Evolutionary conservation across 164 flowering plant species (phyloP).

Genomic region (Stephania cephalantha): DNA sequence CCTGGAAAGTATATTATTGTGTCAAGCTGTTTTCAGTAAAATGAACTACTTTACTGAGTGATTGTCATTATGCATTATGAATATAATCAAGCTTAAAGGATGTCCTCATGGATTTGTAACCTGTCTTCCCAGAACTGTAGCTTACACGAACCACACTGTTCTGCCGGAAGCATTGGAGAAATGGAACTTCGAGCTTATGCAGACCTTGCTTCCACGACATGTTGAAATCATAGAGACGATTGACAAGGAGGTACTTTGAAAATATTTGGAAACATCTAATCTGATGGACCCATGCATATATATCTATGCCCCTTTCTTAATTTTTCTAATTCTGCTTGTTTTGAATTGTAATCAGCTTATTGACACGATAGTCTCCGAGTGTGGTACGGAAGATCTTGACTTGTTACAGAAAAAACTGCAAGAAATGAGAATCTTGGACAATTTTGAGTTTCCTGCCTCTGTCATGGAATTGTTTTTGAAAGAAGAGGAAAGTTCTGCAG

Average conservation of each 20-base stretch:
- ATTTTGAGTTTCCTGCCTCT: slow-evolving; percentile 60
- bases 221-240: slow-evolving; percentile 85
- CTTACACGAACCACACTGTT: slow-evolving; percentile 96
- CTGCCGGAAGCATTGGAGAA: slow-evolving; percentile 96
- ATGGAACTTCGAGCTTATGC: slow-evolving; percentile 93
- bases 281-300: not conserved
- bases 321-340: slow-evolving; percentile 11
- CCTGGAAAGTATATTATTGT: slow-evolving; percentile 2
- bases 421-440: slow-evolving; percentile 77
- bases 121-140: slow-evolving; percentile 63
- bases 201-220: slow-evolving; percentile 89
- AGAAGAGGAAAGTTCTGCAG: slow-evolving; percentile 31
- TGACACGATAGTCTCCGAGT: slow-evolving; percentile 54
- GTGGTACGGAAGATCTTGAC: slow-evolving; percentile 60
- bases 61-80: not conserved
- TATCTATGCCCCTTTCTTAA: not conserved
- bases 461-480: slow-evolving; percentile 41
- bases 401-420: slow-evolving; percentile 54
- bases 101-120: slow-evolving; percentile 8
- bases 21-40: not conserved
- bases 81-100: not conserved
- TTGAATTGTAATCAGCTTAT: slow-evolving; percentile 46
- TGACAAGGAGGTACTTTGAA: slow-evolving; percentile 70
- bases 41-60: not conserved
- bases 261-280: not conserved